These are phyloP conservation scores for Coniella vitis DNA, from an alignment of 2,329 filamentous ascomycete species.

Conservation along the genomic window DNA sequence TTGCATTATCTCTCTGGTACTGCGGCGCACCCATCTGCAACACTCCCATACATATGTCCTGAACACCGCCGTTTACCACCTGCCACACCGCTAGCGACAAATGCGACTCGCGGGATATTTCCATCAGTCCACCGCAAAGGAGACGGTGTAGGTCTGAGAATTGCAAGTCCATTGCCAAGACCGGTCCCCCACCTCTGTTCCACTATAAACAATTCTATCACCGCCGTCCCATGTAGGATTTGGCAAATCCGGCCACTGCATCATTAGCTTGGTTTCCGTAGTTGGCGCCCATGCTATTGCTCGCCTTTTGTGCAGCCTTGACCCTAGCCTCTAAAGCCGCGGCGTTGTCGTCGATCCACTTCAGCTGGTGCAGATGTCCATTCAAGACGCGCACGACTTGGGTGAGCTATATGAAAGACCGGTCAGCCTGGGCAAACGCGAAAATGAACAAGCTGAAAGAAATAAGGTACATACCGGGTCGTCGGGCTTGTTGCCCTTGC, in stretches of 20 bases:
- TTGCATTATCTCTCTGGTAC: too few relatives aligned
- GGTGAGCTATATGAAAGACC: slow-evolving; percentile 60
- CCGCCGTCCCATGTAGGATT: slow-evolving; percentile 74
- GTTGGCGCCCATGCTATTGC: slow-evolving; percentile 52
- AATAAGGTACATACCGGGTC: slow-evolving; percentile 61
- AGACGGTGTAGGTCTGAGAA: too few relatives aligned
- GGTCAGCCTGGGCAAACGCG: too few relatives aligned
- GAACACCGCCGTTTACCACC: too few relatives aligned
- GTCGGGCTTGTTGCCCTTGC: slow-evolving; percentile 81
- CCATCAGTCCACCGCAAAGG: too few relatives aligned
- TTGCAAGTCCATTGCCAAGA: too few relatives aligned
- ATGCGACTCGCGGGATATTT: too few relatives aligned
- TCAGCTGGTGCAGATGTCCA: slow-evolving; percentile 81
- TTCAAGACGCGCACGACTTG: slow-evolving; percentile 96
- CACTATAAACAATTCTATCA: slow-evolving; percentile 28
- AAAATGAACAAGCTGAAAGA: too few relatives aligned
- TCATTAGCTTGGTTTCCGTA: slow-evolving; percentile 58
- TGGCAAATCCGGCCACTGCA: slow-evolving; percentile 82
- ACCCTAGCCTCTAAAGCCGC: slow-evolving; percentile 78
- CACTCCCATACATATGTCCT: too few relatives aligned
- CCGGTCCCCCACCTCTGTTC: too few relatives aligned
- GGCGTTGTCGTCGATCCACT: slow-evolving; percentile 87
- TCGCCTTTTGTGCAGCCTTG: slow-evolving; percentile 70
- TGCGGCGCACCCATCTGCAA: too few relatives aligned
- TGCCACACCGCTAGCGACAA: too few relatives aligned